These are phyloP conservation scores for Ganoderma boninense DNA, from an alignment of 1,284 basidiomycete species.

Conservation along the genomic window DNA sequence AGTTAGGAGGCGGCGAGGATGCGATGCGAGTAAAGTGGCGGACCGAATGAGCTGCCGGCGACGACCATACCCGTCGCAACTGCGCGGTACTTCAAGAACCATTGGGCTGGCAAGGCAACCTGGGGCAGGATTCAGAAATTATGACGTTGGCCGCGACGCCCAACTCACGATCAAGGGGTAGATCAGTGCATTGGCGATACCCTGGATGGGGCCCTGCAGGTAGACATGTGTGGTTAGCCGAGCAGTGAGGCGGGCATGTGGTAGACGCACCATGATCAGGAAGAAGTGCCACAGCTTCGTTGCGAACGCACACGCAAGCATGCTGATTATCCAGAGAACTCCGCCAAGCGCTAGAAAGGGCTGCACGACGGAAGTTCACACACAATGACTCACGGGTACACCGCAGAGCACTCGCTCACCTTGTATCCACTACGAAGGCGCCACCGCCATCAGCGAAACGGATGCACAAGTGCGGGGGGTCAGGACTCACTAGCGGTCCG, in stretches of 20 bases:
- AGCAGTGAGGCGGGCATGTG: neutral
- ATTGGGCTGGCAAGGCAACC: slow-evolving; percentile 34
- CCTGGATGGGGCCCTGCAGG: slow-evolving; percentile 29
- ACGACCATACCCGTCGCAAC: slow-evolving; percentile 34
- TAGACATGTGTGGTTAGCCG: neutral
- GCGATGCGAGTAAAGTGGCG: neutral
- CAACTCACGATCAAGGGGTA: slow-evolving; percentile 31
- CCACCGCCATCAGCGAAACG: slow-evolving; percentile 5
- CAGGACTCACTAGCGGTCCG: slow-evolving; percentile 34
- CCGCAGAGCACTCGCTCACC: slow-evolving; percentile 13
- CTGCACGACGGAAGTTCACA: slow-evolving; percentile 21
- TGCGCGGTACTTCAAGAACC: slow-evolving; percentile 33
- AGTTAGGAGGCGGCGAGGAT: neutral
- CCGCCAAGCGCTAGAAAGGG: slow-evolving; percentile 32
- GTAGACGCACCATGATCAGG: slow-evolving; percentile 28
- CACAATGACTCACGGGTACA: neutral
- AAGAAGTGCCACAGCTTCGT: slow-evolving; percentile 36
- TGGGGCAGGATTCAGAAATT: neutral
- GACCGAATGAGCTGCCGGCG: slow-evolving; percentile 32
- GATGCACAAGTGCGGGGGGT: neutral
- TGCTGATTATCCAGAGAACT: slow-evolving; percentile 30
- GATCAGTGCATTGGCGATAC: slow-evolving; percentile 27
- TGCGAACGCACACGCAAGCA: slow-evolving; percentile 29
- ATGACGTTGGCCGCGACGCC: too few relatives aligned
- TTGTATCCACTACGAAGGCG: slow-evolving; percentile 26